Percentiles rank a stretch among this genome's conserved stretches.
Conservation (phyloP, 139 green algal genomes). For the Mychonastes homosphaera region DNA sequence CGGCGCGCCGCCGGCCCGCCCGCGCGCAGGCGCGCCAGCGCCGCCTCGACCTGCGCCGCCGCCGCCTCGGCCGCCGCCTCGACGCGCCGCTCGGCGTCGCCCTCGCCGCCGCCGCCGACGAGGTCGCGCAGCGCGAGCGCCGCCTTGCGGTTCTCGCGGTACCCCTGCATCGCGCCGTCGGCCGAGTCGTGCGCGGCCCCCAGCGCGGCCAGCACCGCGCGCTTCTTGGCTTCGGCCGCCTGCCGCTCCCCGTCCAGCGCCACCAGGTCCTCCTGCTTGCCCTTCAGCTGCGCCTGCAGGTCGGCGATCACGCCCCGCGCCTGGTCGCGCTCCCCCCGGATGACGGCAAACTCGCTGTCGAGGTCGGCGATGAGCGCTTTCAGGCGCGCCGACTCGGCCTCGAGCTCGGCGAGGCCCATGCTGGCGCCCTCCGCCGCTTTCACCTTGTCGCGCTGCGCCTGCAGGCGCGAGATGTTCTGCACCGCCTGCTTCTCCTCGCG, state of each 20-base stretch:
- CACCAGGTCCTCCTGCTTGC: constrained; percentile 25
- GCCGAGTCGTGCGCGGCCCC: not conserved
- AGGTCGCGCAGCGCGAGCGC: constrained; percentile 38
- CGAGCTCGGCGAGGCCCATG: constrained; percentile 23
- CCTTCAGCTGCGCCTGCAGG: constrained; percentile 17
- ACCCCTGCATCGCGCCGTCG: constrained; percentile 11
- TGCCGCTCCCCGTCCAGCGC: constrained; percentile 28
- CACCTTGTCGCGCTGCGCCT: constrained; percentile 11
- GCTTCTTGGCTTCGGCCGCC: constrained; percentile 27
- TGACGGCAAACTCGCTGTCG: constrained; percentile 40
- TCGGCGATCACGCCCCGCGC: constrained; percentile 34
- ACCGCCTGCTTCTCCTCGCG: constrained; percentile 39
- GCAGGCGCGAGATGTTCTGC: constrained; percentile 11
- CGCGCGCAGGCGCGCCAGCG: constrained; percentile 20
- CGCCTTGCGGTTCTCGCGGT: constrained; percentile 44
- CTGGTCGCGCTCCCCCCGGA: constrained; percentile 36
- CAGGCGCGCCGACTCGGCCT: constrained; percentile 27
- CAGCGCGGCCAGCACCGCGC: constrained; percentile 18
- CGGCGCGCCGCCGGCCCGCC: constrained; percentile 22
- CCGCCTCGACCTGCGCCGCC: constrained; percentile 16
- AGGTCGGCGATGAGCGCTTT: constrained; percentile 20
- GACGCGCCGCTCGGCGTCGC: constrained; percentile 25
- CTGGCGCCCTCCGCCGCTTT: constrained; percentile 6
- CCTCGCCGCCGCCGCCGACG: constrained; percentile 30
- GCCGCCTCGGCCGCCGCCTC: constrained; percentile 9